Evolutionary conservation across 768 basidiomycete species (phyloP).

Genomic region (Saitozyma podzolica): DNA sequence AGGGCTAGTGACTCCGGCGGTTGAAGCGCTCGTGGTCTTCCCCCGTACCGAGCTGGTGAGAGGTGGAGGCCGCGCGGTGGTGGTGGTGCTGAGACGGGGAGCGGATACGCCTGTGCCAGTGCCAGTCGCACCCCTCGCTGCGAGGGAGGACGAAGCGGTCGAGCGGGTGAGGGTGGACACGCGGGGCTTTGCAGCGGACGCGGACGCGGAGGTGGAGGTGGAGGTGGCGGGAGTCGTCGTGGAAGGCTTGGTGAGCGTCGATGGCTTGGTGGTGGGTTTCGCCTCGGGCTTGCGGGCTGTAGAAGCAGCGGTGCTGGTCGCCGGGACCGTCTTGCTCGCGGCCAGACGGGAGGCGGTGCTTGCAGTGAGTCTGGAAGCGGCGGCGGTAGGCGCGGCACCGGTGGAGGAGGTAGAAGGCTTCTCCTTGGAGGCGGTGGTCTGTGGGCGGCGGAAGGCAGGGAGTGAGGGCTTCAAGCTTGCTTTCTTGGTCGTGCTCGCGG

Average conservation of each 20-base stretch:
- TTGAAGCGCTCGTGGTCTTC: slow-evolving; percentile 5
- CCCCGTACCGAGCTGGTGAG: neutral
- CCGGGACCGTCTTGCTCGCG: neutral
- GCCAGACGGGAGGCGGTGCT: neutral
- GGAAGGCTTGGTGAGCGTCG: slow-evolving; percentile 7
- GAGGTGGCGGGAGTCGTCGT: neutral
- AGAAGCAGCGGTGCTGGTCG: neutral
- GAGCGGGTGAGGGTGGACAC: slow-evolving; percentile 1
- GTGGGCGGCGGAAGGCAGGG: no score
- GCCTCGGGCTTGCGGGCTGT: neutral
- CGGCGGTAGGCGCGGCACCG: neutral
- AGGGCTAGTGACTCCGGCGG: no score
- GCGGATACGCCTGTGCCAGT: slow-evolving; percentile 1
- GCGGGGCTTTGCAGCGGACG: neutral
- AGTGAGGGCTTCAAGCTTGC: no score
- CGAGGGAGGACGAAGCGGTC: slow-evolving; percentile 1
- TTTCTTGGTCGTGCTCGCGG: slow-evolving; percentile 1
- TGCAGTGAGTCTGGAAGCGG: neutral
- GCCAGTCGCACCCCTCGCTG: slow-evolving; percentile 1
- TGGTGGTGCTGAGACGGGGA: slow-evolving; percentile 1
- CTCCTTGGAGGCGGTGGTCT: no score
- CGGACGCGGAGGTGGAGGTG: neutral
- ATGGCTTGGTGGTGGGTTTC: neutral
- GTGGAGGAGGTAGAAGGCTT: neutral
- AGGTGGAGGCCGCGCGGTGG: slow-evolving; percentile 8